Conservation (phyloP, 345 rosid genomes). For the Geranium rotundifolium region DNA sequence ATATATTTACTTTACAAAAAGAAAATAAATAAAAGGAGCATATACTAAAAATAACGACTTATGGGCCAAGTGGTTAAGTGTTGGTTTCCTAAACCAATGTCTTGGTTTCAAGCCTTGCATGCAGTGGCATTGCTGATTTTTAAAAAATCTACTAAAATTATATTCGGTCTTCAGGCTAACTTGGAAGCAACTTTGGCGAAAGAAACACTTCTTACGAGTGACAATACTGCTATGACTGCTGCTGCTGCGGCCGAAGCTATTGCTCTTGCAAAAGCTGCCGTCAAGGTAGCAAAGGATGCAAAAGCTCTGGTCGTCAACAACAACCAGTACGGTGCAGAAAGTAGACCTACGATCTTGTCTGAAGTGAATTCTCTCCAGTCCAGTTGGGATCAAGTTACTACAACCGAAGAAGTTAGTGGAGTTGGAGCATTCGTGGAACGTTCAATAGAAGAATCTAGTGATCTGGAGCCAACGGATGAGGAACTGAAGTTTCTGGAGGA, state of each 20-base stretch:
- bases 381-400: constrained; percentile 36
- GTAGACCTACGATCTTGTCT: constrained; percentile 14
- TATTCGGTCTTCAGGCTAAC: constrained; percentile 32
- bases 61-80: too few species aligned
- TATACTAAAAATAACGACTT: too few species aligned
- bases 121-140: too few species aligned
- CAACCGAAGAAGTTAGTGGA: constrained; percentile 42
- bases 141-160: too few species aligned
- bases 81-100: too few species aligned
- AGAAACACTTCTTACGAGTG: constrained; percentile 65
- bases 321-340: constrained; percentile 20
- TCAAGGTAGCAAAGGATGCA: constrained; percentile 76
- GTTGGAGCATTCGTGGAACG: constrained; percentile 29
- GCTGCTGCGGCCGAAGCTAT: constrained; percentile 91
- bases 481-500: constrained; percentile 42
- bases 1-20: too few species aligned
- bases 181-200: constrained; percentile 47
- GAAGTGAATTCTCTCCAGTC: constrained; percentile 21
- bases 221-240: constrained; percentile 53
- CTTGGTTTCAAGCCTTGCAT: too few species aligned
- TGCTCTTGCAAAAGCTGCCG: constrained; percentile 85
- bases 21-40: too few species aligned
- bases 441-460: constrained; percentile 28
- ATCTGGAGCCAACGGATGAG: constrained; percentile 36
- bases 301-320: constrained; percentile 31